Percentiles rank a stretch among this genome's conserved stretches.
Conservation (phyloP, 345 rosid species). For the Luvunga scandens region DNA sequence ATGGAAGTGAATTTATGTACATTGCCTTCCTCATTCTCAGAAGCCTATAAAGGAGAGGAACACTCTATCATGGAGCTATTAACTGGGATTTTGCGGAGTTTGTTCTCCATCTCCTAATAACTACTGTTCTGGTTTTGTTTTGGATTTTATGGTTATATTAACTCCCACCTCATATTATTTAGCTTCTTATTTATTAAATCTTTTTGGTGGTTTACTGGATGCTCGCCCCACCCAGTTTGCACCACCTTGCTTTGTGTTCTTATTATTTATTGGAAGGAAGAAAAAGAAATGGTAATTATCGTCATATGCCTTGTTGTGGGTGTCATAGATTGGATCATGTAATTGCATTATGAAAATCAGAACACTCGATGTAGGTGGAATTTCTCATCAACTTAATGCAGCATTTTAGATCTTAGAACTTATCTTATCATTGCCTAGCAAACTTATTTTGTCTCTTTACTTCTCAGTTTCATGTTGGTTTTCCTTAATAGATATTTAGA, state of each 20-base stretch:
- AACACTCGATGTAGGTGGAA: not conserved
- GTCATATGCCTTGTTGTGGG: not conserved
- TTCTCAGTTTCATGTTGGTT: not conserved
- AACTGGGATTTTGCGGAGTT: not conserved
- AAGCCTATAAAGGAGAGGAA: not conserved
- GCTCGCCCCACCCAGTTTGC: not conserved
- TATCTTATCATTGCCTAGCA: not conserved
- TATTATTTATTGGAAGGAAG: not conserved
- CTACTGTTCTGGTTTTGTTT: not conserved
- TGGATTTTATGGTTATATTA: not conserved
- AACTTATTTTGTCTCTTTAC: not conserved
- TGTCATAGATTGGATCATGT: not conserved
- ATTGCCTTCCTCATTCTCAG: not conserved
- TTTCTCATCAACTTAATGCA: not conserved
- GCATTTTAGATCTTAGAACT: not conserved
- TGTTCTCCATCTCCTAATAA: not conserved
- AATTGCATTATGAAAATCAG: not conserved
- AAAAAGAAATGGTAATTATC: not conserved
- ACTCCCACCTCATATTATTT: not conserved
- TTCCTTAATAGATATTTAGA: slow-evolving; percentile 42
- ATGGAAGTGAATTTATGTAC: not conserved
- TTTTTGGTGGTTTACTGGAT: not conserved
- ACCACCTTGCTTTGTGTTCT: not conserved
- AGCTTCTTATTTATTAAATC: not conserved
- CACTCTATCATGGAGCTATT: not conserved